Evolutionary conservation across 1,284 basidiomycete genomes (phyloP).

Genomic region (Lignosus rhinocerotis): DNA sequence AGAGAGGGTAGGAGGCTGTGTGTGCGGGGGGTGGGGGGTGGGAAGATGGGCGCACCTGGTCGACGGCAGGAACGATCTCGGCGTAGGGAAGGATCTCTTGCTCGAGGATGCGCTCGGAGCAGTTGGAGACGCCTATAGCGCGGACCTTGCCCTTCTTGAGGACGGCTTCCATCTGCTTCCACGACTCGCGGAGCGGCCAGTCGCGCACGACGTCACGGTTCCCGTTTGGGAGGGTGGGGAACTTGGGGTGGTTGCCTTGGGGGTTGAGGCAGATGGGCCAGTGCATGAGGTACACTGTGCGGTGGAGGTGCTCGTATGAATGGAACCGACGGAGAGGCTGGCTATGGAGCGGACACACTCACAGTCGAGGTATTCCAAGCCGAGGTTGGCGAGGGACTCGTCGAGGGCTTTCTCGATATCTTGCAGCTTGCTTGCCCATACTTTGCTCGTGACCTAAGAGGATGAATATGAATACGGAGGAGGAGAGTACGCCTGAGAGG

Average conservation of each 20-base stretch:
- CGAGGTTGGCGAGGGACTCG: conserved; percentile 71
- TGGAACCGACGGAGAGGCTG: too few species aligned
- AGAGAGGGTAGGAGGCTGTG: too few species aligned
- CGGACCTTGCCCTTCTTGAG: conserved; percentile 62
- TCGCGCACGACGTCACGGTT: conserved; percentile 64
- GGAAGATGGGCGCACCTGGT: conserved; percentile 39
- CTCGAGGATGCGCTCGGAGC: conserved; percentile 47
- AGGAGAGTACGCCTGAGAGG: conserved; percentile 10
- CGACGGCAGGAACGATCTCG: conserved; percentile 53
- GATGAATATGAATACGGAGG: background rate
- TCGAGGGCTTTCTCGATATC: conserved; percentile 77
- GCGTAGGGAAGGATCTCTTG: conserved; percentile 44
- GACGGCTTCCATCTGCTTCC: conserved; percentile 81
- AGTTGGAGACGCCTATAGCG: conserved; percentile 63
- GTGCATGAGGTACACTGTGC: conserved; percentile 72
- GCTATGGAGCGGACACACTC: conserved; percentile 27
- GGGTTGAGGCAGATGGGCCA: conserved; percentile 82
- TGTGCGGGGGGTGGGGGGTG: background rate
- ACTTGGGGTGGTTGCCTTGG: conserved; percentile 69
- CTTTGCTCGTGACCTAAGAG: conserved; percentile 62
- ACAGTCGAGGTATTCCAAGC: conserved; percentile 79
- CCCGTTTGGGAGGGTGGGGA: conserved; percentile 71
- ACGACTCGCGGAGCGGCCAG: conserved; percentile 73
- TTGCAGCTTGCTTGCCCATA: conserved; percentile 74
- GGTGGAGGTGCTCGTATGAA: background rate